Conservation (phyloP, 306 rosid genomes). For the Lagenaria siceraria region DNA sequence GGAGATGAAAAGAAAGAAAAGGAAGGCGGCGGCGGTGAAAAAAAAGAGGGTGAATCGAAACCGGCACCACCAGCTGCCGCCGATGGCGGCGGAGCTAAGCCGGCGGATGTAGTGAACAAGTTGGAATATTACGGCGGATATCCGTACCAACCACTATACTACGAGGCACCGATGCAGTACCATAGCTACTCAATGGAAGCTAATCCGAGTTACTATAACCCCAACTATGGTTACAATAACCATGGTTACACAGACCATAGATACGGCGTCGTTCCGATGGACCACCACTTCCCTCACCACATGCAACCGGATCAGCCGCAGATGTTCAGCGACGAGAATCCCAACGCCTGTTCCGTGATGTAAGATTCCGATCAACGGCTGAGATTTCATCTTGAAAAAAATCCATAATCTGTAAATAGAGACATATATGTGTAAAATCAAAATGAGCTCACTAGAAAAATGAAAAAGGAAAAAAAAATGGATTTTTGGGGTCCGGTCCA, state of each 20-base stretch:
- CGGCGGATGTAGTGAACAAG: constrained; percentile 30
- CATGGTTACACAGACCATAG: constrained; percentile 10
- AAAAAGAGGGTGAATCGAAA: constrained; percentile 17
- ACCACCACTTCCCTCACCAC: background rate
- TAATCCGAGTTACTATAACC: constrained; percentile 17
- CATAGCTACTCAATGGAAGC: constrained; percentile 19
- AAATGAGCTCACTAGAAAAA: background rate
- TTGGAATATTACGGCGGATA: constrained; percentile 39
- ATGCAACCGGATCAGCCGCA: constrained; percentile 14
- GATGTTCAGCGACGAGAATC: constrained; percentile 56
- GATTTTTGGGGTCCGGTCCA: background rate
- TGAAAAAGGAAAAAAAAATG: background rate
- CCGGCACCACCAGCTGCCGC: background rate
- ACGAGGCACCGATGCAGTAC: constrained; percentile 10
- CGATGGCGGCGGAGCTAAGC: background rate
- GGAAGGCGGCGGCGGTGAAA: background rate
- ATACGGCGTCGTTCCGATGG: constrained; percentile 9
- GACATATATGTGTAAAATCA: background rate
- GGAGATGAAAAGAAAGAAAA: constrained; percentile 8
- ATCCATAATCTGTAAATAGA: background rate
- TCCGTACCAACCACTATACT: constrained; percentile 3
- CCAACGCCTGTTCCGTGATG: constrained; percentile 55
- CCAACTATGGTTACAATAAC: background rate
- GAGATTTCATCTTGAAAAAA: background rate
- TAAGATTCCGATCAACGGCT: constrained; percentile 14